A percentile compares a stretch with the other conserved stretches of the same genome.
Evolutionary conservation across 768 basidiomycete genomes (phyloP).

Genomic region (Tulasnella calospora): DNA sequence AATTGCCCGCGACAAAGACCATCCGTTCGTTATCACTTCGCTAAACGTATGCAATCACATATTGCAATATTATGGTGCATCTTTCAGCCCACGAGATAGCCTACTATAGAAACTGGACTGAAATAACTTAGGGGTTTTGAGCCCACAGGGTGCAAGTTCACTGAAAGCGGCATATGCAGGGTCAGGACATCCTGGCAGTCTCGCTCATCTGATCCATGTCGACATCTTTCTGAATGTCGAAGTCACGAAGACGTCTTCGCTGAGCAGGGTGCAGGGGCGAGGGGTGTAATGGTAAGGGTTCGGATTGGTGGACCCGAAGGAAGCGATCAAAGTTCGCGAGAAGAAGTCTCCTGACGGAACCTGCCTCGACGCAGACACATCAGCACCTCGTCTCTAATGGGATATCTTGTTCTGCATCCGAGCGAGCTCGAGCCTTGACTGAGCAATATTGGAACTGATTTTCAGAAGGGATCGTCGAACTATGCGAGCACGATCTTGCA

Average conservation of each 20-base stretch:
- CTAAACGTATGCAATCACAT: too few relatives aligned
- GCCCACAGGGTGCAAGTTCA: not conserved
- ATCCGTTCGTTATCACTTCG: too few relatives aligned
- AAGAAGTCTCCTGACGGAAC: not conserved
- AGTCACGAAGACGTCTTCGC: not conserved
- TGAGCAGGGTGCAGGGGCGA: not conserved
- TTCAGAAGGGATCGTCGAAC: too few relatives aligned
- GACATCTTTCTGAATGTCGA: not conserved
- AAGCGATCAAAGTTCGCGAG: not conserved
- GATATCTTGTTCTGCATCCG: too few relatives aligned
- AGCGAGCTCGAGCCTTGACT: too few relatives aligned
- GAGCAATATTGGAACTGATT: too few relatives aligned
- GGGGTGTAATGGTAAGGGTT: not conserved
- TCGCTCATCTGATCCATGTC: not conserved
- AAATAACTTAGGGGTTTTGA: not conserved
- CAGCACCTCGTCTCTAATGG: too few relatives aligned
- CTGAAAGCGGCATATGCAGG: constrained; percentile 4
- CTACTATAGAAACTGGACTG: not conserved
- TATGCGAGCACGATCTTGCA: too few relatives aligned
- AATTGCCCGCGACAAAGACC: too few relatives aligned
- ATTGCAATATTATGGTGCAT: not conserved
- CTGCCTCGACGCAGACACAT: too few relatives aligned
- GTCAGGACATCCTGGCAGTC: not conserved
- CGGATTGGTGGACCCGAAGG: not conserved
- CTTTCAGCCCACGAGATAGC: not conserved